Conservation (phyloP, 768 basidiomycete genomes). For the Tricholoma flavovirens region DNA sequence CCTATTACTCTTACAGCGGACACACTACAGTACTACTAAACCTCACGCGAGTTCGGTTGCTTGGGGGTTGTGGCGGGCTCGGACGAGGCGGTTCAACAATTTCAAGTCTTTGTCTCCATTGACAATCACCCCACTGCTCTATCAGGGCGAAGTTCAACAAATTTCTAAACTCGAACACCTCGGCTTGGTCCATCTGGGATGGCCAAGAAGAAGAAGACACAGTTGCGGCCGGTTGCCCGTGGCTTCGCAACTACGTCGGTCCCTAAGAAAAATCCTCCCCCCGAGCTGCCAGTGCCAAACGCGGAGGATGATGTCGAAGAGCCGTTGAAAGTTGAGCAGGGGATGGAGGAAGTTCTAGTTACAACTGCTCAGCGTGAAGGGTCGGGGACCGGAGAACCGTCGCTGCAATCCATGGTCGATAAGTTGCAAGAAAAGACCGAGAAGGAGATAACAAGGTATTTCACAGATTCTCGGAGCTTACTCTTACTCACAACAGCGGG, state of each 20-base stretch:
- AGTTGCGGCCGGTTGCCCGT: constrained; percentile 66
- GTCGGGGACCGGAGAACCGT: constrained; percentile 40
- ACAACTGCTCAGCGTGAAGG: constrained; percentile 19
- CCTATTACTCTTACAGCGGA: constrained; percentile 4
- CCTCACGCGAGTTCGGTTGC: background rate
- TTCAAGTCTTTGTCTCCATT: constrained; percentile 2
- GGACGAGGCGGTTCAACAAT: background rate
- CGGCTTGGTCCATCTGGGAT: constrained; percentile 32
- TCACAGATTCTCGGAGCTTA: background rate
- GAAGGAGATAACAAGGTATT: constrained; percentile 73
- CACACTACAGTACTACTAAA: constrained; percentile 12
- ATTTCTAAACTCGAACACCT: background rate
- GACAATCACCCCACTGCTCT: background rate
- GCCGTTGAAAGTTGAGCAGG: background rate
- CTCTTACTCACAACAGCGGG: background rate
- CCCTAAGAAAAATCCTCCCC: constrained; percentile 59
- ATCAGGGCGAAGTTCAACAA: background rate
- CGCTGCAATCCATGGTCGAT: constrained; percentile 71
- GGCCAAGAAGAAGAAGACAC: constrained; percentile 84
- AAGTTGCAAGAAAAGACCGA: constrained; percentile 83
- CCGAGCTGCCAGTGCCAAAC: constrained; percentile 15
- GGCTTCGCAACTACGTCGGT: constrained; percentile 81
- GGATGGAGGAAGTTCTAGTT: constrained; percentile 1
- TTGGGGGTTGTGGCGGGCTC: constrained; percentile 2
- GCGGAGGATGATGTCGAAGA: constrained; percentile 16